Evolutionary conservation across 495 filamentous ascomycete genomes (phyloP).

Genomic region (Neurospora hispaniola): DNA sequence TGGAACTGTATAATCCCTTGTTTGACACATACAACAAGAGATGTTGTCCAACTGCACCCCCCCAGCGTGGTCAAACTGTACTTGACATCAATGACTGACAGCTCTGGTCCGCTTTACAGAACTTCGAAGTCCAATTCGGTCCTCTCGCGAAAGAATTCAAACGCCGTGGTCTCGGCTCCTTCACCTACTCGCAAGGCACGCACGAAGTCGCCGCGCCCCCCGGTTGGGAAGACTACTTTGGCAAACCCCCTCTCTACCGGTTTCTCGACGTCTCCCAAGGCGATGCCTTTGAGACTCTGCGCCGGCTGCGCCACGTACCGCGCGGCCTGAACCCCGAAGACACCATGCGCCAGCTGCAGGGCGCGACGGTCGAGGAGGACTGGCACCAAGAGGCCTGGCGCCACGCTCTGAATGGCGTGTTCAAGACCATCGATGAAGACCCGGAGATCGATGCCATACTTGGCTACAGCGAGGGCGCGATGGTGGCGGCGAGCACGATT

Average conservation of each 20-base stretch:
- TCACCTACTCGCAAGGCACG: slow-evolving; percentile 38
- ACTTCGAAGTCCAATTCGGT: slow-evolving; percentile 43
- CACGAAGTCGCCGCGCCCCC: slow-evolving; percentile 33
- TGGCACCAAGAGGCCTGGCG: slow-evolving; percentile 21
- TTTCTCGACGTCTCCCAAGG: slow-evolving; percentile 37
- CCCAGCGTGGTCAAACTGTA: neutral
- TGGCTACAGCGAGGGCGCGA: slow-evolving; percentile 46
- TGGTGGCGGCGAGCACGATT: slow-evolving; percentile 38
- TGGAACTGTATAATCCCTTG: neutral
- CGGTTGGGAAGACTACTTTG: slow-evolving; percentile 44
- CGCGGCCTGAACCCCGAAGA: slow-evolving; percentile 38
- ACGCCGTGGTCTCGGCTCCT: slow-evolving; percentile 30
- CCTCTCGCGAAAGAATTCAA: slow-evolving; percentile 38
- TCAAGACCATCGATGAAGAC: slow-evolving; percentile 26
- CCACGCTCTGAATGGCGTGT: slow-evolving; percentile 23
- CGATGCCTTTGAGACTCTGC: slow-evolving; percentile 36
- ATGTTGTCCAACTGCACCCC: neutral
- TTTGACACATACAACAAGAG: neutral
- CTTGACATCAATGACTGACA: neutral
- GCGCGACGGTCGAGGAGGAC: slow-evolving; percentile 14
- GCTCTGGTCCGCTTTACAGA: slow-evolving; percentile 19
- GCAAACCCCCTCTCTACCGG: slow-evolving; percentile 39
- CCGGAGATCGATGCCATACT: slow-evolving; percentile 37
- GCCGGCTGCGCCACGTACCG: slow-evolving; percentile 40
- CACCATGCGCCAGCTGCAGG: slow-evolving; percentile 33